phyloP scores from a whole-genome alignment of 139 green algal species.

The Chlorella sp. region DNA sequence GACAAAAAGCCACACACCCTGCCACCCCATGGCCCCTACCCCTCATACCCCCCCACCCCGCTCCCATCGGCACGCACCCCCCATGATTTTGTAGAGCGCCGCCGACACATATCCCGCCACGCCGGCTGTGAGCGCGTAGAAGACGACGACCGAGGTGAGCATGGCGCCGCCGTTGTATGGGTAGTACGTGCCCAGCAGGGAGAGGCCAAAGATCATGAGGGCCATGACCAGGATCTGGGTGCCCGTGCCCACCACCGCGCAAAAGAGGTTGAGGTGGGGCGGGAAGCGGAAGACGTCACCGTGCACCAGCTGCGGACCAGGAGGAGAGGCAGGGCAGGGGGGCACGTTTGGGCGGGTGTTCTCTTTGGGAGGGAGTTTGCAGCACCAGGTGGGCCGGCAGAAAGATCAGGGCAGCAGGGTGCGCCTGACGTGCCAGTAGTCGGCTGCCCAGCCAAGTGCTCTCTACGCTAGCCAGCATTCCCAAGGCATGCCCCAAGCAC shows the following conservation, averaged over 20 bases:
- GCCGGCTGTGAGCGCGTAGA: constrained; percentile 90
- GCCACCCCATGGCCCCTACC: neutral
- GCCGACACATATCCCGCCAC: constrained; percentile 87
- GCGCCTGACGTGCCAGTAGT: neutral
- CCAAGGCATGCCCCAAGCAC: neutral
- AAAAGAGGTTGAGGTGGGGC: constrained; percentile 79
- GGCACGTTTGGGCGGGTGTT: neutral
- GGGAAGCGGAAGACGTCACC: constrained; percentile 97
- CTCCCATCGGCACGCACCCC: neutral
- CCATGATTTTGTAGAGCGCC: constrained; percentile 88
- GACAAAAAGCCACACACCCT: no score
- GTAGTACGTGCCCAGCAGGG: constrained; percentile 91
- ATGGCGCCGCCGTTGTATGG: constrained; percentile 94
- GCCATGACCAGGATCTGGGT: constrained; percentile 83
- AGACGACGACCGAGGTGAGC: constrained; percentile 84
- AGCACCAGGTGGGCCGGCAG: no score
- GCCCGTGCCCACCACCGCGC: constrained; percentile 86
- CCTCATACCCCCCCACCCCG: neutral
- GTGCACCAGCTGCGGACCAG: constrained; percentile 76
- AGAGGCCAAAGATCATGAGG: constrained; percentile 84
- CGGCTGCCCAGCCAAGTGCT: neutral
- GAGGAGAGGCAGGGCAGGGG: neutral
- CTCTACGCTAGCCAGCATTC: neutral
- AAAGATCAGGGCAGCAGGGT: neutral
- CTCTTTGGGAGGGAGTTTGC: neutral